These are phyloP conservation scores for Aegilops longissima DNA, from an alignment of 176 grass and related monocot species.

Conservation along the genomic window DNA sequence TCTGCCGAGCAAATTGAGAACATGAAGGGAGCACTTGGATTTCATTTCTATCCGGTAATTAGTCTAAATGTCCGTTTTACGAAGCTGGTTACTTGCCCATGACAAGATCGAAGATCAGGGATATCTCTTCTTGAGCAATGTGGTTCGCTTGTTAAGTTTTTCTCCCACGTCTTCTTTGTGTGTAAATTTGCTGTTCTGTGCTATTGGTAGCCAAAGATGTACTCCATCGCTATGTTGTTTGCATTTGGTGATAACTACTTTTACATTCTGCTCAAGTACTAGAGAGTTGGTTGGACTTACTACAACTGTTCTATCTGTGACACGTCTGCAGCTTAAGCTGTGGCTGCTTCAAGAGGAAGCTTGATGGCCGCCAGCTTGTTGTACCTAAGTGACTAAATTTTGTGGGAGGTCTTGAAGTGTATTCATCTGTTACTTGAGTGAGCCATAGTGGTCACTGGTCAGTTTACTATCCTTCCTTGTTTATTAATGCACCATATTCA, in stretches of 20 bases:
- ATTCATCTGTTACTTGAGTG: conserved; percentile 51
- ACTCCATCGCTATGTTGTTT: conserved; percentile 10
- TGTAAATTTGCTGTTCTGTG: conserved; percentile 18
- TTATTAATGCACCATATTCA: conserved; percentile 31
- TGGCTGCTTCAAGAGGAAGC: conserved; percentile 58
- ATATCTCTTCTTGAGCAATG: not conserved
- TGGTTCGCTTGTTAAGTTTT: not conserved
- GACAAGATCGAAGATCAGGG: not conserved
- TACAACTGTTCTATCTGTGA: conserved; percentile 45
- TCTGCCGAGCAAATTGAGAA: not conserved
- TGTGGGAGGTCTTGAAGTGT: conserved; percentile 48
- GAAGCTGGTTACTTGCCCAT: not conserved
- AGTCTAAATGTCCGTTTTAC: not conserved
- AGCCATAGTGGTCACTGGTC: conserved; percentile 48
- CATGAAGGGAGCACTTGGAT: not conserved
- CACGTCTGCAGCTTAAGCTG: conserved; percentile 73
- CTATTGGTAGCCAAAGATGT: not conserved
- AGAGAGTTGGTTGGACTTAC: conserved; percentile 45
- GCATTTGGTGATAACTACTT: conserved; percentile 21
- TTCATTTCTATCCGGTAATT: not conserved
- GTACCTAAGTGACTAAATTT: conserved; percentile 58
- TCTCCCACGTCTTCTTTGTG: not conserved
- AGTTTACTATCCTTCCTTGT: conserved; percentile 58
- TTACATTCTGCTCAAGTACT: conserved; percentile 16
- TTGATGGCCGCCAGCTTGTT: conserved; percentile 55